phyloP scores from a whole-genome alignment of 371 early-diverging fungal species.

The Mortierella sp. region DNA sequence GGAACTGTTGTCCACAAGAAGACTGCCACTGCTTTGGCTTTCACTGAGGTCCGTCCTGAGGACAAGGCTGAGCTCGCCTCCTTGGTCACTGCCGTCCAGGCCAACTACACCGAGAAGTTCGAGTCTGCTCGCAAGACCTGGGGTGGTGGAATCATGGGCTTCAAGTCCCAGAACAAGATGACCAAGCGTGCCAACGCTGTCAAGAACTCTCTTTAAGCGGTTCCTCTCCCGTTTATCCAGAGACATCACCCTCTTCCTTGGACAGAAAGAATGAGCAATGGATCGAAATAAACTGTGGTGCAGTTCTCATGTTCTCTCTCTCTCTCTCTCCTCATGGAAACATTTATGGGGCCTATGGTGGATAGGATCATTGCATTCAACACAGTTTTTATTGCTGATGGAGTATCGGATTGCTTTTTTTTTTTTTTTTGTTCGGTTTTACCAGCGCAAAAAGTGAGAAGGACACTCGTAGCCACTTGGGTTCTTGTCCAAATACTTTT shows the following conservation, averaged over 20 bases:
- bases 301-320: too few relatives aligned
- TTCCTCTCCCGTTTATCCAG: background rate
- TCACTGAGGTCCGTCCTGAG: slow-evolving; percentile 95
- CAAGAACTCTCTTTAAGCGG: slow-evolving; percentile 64
- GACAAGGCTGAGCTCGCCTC: slow-evolving; percentile 94
- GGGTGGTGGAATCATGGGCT: slow-evolving; percentile 98
- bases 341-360: too few relatives aligned
- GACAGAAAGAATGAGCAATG: slow-evolving; percentile 28
- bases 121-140: slow-evolving; percentile 92
- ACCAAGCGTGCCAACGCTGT: slow-evolving; percentile 81
- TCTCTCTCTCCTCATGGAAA: too few relatives aligned
- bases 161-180: slow-evolving; percentile 88
- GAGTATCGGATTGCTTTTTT: too few relatives aligned
- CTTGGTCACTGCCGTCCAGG: slow-evolving; percentile 91
- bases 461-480: slow-evolving; percentile 57
- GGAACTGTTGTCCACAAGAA: slow-evolving; percentile 99
- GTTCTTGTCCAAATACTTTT: slow-evolving; percentile 80
- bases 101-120: slow-evolving; percentile 93
- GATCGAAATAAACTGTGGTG: slow-evolving; percentile 24
- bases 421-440: too few relatives aligned
- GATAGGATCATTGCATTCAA: too few relatives aligned
- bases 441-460: slow-evolving; percentile 63
- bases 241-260: too few relatives aligned
- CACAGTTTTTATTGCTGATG: too few relatives aligned
- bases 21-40: slow-evolving; percentile 96